Base-by-base conservation (phyloP, 2,329 filamentous ascomycete species). In the Cylindrodendrum hubeiense region DNA sequence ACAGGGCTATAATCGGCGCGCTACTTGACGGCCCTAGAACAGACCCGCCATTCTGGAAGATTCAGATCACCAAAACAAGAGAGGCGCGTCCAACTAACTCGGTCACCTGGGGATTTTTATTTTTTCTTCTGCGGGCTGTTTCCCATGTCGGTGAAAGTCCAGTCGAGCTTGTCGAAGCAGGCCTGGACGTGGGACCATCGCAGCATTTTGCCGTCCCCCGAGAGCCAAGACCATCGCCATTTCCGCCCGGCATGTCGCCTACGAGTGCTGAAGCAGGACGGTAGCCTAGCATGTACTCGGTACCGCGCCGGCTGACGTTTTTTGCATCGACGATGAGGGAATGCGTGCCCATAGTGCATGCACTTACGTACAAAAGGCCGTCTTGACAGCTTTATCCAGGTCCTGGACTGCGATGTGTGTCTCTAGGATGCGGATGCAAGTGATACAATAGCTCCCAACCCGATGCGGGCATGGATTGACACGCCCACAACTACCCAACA, bases 11-110 rank as follows among this genome's bases (percentile, higher is more conserved):
- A 24, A 39, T 37, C 33, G 21, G 37, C 47, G 24, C 50, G 56
- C 47, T 55, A 64, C 41, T 7, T n/a, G 33, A 41, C 34, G 56
- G 63, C 52, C 39, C 57, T 61, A 61, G 56, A 52, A 59, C 57
- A 30, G 60, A 53, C 26, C 60, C 63, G 57, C 63, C 44, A 52
- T 65, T 61, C 52, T 65, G 63, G 63, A 61, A 65, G 26, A 61
- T 52, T 60, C 33, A 58, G 33, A 34, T 37, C 44, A 37, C 52
- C 37, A 56, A 51, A 62, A 15, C 39, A 63, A 33, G 19, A 19
- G 9, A 24, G 34, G 22, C 33, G 59, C 58, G 49, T 46, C 26
- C 49, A 41, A 41, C 60, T 56, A 43, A 47, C 28, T 26, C 39
- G 37, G 46, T 63, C 60, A 63, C 54, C 55, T 59, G 49, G 47